Evolutionary conservation across 2,329 filamentous ascomycete species (phyloP), one percentile per base, ranked within the genome.

Genomic region (Exophiala alcalophila): DNA sequence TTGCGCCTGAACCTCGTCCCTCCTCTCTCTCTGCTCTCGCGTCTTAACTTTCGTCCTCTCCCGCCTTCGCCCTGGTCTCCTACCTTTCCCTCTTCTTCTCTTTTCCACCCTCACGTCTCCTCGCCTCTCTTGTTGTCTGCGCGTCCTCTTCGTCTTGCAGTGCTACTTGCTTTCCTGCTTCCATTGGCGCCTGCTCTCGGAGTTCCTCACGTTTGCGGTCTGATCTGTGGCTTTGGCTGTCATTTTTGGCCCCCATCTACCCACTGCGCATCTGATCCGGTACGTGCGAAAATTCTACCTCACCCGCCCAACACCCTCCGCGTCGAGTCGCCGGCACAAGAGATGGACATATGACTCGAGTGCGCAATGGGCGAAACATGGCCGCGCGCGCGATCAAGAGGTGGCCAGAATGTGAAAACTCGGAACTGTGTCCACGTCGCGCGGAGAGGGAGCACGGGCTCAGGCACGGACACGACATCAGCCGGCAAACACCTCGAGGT

Each of bases 231-330:
- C 44, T 49, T 49, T 47, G 40, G 41, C 44, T 52, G 36, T 49
- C 29, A 47, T 49, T 49, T 48, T 49, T 48, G 40, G 45, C 40
- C 41, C 47, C 49, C 49, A 52, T 52, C 44, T 52, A 46, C 48
- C 41, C 49, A 51, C 45, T 47, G 45, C 45, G 49, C 49, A 52
- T 47, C 48, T 53, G 50, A 53, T 50, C 50, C 43, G 50, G 50
- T 53, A 53, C 28, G 50, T 53, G 31, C 28, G 34, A 35, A 40
- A 45, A 25, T 27, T 40, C 28, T 35, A 21, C 26, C 36, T 26
- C 38, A 26, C 24, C 35, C 20, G 25, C 31, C 35, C 28, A 46
- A 26, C 23, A 31, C 11, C 34, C 31, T 23, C 25, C 26, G 37
- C 3, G 4, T 18, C 8, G 24, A 16, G 34, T n/a, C 33, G 41